Conservation (phyloP, 2,329 filamentous ascomycete species). For the Alternaria rosae region DNA sequence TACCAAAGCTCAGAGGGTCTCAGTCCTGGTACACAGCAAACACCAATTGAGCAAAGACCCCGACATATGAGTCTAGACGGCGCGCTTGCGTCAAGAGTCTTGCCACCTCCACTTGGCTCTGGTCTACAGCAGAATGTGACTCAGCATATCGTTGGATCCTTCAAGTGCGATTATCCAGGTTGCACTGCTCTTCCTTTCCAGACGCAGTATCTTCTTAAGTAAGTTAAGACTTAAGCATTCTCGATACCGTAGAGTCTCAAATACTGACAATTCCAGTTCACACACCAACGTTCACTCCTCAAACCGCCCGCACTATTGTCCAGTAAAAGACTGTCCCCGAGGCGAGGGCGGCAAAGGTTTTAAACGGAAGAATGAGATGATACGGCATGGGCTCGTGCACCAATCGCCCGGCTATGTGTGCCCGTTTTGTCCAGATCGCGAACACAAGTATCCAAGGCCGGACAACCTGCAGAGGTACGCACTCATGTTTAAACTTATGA, state of each 20-base stretch:
- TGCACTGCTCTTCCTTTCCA: constrained; percentile 79
- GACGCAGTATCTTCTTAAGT: constrained; percentile 79
- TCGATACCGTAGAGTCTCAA: not conserved
- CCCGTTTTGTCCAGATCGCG: constrained; percentile 91
- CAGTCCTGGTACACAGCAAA: constrained; percentile 39
- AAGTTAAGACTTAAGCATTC: constrained; percentile 30
- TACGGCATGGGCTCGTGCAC: constrained; percentile 85
- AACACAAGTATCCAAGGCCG: constrained; percentile 92
- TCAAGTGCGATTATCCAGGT: constrained; percentile 66
- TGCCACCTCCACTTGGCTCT: constrained; percentile 43
- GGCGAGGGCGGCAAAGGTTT: constrained; percentile 71
- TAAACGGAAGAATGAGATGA: constrained; percentile 75
- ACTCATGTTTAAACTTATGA: not conserved
- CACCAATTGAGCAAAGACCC: constrained; percentile 36
- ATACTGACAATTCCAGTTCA: constrained; percentile 56
- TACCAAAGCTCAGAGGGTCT: constrained; percentile 49
- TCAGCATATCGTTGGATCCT: constrained; percentile 39
- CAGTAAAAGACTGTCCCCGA: constrained; percentile 64
- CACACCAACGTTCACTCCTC: constrained; percentile 74
- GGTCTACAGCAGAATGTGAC: constrained; percentile 37
- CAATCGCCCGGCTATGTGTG: constrained; percentile 95
- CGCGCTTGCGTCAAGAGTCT: constrained; percentile 37
- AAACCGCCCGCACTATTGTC: constrained; percentile 69
- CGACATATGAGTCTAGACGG: constrained; percentile 44
- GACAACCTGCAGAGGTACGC: constrained; percentile 92